These are phyloP conservation scores for Botrytis deweyae DNA, from an alignment of 2,329 filamentous ascomycete species.

Conservation along the genomic window DNA sequence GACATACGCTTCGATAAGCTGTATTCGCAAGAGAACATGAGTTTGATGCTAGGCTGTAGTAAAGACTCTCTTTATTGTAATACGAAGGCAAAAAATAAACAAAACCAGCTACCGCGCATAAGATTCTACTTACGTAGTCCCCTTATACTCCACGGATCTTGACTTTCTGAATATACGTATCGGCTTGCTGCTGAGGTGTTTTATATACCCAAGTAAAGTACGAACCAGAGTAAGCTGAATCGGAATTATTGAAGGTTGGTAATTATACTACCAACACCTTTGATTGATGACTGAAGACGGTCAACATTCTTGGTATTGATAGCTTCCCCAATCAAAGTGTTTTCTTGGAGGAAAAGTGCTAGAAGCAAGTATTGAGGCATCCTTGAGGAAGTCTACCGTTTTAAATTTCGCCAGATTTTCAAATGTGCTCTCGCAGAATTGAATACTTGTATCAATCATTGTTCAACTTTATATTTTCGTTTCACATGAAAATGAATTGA, in stretches of 20 bases:
- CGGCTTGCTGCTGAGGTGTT: neutral
- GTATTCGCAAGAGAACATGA: neutral
- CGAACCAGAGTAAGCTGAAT: neutral
- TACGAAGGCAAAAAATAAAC: neutral
- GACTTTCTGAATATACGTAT: neutral
- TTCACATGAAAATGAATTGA: neutral
- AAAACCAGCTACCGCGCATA: neutral
- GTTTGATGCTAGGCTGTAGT: neutral
- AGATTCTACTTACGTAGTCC: neutral
- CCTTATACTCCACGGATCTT: neutral
- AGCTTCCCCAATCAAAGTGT: neutral
- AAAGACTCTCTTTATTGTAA: neutral
- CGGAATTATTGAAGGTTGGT: neutral
- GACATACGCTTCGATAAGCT: neutral
- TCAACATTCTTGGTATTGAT: neutral
- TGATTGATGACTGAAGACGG: neutral
- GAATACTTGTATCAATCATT: neutral
- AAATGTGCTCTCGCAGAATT: neutral
- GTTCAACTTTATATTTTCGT: neutral
- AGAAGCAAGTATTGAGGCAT: neutral
- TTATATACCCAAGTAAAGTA: neutral
- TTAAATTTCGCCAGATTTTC: neutral
- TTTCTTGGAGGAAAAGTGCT: neutral
- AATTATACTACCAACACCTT: neutral
- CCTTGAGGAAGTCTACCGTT: neutral